Base-by-base conservation (phyloP, 2,329 filamentous ascomycete genomes). In the Shiraia sp. region DNA sequence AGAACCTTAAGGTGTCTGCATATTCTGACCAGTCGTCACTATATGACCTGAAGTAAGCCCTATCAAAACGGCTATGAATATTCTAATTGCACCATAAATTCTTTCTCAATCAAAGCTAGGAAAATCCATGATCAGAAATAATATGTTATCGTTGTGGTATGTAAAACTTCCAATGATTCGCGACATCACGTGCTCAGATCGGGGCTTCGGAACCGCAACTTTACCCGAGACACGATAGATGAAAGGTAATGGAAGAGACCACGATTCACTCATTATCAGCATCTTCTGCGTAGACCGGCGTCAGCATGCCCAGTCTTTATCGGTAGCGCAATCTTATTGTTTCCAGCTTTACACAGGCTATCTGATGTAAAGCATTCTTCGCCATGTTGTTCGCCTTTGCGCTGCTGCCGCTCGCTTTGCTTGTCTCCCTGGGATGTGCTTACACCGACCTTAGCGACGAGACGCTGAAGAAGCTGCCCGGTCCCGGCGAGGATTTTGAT, bases 401-500 rank as follows among this genome's bases (percentile, higher is more conserved):
- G 37, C 37, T 66, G 24, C 37, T 63, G 30, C 52, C 54, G 44
- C 53, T 68, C 30, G 17, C 51, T 37, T 43, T 51, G 10, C 27
- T 61, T 14, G 24, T 60, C 48, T 66, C 49, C 47, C 36, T 66
- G 29, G 61, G 61, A 17, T 32, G 60, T 34, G 78, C 79, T 42
- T 86, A 86, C 68, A 72, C 74, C 22, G 59, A 75, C 35, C 76
- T 97, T 47, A 88, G 88, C 41, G 87, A 96, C 72, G 79, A 82
- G 31, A 85, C 87, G 12, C 79, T 99, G 40, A 79, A 77, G 50
- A 75, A 74, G 40, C 79, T 99, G 10, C 88, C 90, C 4, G 79
- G 79, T 15, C 84, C 84, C 1, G 84, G 82, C 48, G 56, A 68
- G 42, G 88, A 91, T 70, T 95, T 97, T 66, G 82, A 96, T 68